A percentile compares a stretch with the other conserved stretches of the same genome.
phyloP scores from a whole-genome alignment of 78 protist genomes.

The Mantamonas sphyraenae region DNA sequence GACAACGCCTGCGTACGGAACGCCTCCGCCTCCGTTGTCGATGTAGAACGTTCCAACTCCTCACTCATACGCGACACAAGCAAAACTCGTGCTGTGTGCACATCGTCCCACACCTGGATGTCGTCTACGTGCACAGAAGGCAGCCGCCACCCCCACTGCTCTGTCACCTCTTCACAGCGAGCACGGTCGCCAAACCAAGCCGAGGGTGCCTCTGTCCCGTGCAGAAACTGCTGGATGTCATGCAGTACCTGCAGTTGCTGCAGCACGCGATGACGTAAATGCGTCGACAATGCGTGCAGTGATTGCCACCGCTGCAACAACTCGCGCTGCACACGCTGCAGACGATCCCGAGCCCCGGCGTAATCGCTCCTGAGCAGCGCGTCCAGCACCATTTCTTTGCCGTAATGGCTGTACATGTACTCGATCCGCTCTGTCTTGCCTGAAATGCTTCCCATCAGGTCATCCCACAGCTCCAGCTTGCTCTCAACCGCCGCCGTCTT shows the following conservation, averaged over 20 bases:
- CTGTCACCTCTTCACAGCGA: background rate
- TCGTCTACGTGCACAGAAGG: slow-evolving; percentile 16
- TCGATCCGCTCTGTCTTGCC: background rate
- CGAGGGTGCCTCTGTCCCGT: background rate
- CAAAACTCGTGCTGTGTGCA: too few species aligned
- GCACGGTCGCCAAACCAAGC: background rate
- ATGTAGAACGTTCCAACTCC: too few species aligned
- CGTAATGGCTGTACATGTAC: background rate
- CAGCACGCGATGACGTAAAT: slow-evolving; percentile 21
- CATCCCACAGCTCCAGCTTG: too few species aligned
- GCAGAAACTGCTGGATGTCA: slow-evolving; percentile 51
- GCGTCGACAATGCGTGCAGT: slow-evolving; percentile 35
- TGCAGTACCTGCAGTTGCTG: slow-evolving; percentile 46
- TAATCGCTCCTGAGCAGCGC: slow-evolving; percentile 31
- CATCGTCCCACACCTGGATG: slow-evolving; percentile 52
- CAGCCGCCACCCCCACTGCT: background rate
- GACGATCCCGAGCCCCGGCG: slow-evolving; percentile 24
- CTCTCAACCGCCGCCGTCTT: too few species aligned
- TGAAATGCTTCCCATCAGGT: too few species aligned
- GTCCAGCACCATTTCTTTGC: slow-evolving; percentile 43
- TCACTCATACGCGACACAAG: too few species aligned
- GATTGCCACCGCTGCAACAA: slow-evolving; percentile 49
- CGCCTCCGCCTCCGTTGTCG: too few species aligned
- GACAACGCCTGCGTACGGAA: too few species aligned
- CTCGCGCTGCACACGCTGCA: slow-evolving; percentile 15